Evolutionary conservation across 2,329 filamentous ascomycete genomes (phyloP).

Genomic region (Elsinoe fawcettii): DNA sequence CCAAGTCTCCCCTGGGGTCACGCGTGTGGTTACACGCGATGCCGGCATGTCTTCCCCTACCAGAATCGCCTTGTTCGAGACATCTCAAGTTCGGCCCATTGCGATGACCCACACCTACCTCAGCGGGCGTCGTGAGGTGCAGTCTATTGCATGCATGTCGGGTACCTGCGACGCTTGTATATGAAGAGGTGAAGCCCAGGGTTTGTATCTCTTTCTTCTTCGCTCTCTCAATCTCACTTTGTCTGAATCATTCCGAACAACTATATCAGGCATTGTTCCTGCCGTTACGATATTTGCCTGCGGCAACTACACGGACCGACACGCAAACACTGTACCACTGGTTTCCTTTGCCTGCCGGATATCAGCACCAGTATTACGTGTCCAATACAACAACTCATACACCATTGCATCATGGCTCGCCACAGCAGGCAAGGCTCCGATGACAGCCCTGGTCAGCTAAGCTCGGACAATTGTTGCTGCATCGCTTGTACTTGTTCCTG

Average conservation of each 20-base stretch:
- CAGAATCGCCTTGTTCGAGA: not conserved
- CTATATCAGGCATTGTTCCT: not conserved
- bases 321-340: not conserved
- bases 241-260: not conserved
- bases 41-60: not conserved
- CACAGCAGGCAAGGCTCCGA: slow-evolving; percentile 11
- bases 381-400: not conserved
- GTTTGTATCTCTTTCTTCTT: not conserved
- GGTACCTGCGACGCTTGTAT: not conserved
- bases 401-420: not conserved
- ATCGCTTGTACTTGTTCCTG: not conserved
- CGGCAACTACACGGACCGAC: not conserved
- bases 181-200: not conserved
- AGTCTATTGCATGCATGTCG: not conserved
- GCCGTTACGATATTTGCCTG: not conserved
- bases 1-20: not conserved
- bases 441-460: slow-evolving; percentile 10
- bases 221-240: not conserved
- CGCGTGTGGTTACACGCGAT: slow-evolving; percentile 7
- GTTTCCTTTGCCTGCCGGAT: not conserved
- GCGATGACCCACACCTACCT: slow-evolving; percentile 6
- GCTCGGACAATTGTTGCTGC: not conserved
- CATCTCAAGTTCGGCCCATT: not conserved
- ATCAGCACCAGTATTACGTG: not conserved
- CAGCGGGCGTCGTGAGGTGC: slow-evolving; percentile 4